phyloP scores from a whole-genome alignment of 129 eudicot species.

The Flaveria brownii region DNA sequence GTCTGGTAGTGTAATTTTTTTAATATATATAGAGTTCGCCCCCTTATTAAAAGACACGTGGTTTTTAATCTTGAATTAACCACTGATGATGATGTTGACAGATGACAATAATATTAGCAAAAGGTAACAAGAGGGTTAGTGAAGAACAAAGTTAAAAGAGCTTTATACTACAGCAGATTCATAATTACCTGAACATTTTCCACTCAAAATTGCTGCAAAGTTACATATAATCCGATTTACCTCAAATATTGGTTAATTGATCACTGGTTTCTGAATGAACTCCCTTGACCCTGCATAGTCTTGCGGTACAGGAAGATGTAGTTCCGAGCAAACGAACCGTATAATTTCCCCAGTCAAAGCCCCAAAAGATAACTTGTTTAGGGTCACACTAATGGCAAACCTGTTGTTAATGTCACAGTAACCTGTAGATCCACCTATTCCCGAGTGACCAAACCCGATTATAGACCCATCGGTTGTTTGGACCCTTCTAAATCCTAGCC shows the following conservation, averaged over 20 bases:
- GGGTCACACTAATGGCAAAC: constrained; percentile 75
- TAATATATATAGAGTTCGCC: no score
- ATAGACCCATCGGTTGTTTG: constrained; percentile 56
- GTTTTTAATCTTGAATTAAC: neutral
- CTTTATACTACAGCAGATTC: neutral
- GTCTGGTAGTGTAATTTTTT: no score
- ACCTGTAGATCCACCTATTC: constrained; percentile 96
- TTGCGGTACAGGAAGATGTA: constrained; percentile 67
- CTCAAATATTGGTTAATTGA: constrained; percentile 43
- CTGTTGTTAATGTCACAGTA: constrained; percentile 67
- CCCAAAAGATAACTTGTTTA: constrained; percentile 82
- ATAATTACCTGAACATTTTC: neutral
- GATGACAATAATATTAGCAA: neutral
- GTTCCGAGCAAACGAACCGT: constrained; percentile 73
- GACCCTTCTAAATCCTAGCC: constrained; percentile 74
- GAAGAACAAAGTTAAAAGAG: neutral
- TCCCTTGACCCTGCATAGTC: constrained; percentile 50
- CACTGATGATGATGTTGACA: neutral
- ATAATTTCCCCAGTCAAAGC: constrained; percentile 67
- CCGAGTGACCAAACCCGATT: constrained; percentile 93
- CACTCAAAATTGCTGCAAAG: constrained; percentile 27
- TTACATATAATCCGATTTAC: constrained; percentile 8
- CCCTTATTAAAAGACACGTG: no score
- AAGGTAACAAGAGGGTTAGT: neutral
- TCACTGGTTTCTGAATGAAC: constrained; percentile 46